These are phyloP conservation scores for Trichoderma arundinaceum DNA, from an alignment of 2,329 filamentous ascomycete species.

Conservation along the genomic window DNA sequence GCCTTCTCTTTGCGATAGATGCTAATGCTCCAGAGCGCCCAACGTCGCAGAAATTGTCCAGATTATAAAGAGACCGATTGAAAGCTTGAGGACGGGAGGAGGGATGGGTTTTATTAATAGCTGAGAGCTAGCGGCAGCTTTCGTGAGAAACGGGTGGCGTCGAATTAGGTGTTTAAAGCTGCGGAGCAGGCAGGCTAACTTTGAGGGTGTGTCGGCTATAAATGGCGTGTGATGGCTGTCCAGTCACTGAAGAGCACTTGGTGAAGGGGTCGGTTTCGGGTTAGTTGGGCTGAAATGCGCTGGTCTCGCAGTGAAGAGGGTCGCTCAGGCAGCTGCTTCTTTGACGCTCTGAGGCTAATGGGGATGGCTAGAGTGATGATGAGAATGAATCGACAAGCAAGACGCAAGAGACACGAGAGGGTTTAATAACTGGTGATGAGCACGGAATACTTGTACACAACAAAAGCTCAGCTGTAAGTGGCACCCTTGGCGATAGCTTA, in stretches of 20 bases:
- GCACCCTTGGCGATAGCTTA: neutral
- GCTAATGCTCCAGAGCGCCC: neutral
- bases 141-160: conserved; percentile 17
- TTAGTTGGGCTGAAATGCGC: conserved; percentile 30
- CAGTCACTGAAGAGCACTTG: conserved; percentile 27
- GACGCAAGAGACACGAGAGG: neutral
- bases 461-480: neutral
- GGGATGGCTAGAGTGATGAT: neutral
- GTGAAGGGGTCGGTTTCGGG: conserved; percentile 19
- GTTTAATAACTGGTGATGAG: conserved; percentile 10
- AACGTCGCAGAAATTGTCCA: neutral
- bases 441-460: neutral
- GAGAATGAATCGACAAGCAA: neutral
- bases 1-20: neutral
- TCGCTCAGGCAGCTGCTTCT: neutral
- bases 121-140: conserved; percentile 2
- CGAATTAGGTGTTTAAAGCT: conserved; percentile 21
- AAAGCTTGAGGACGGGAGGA: conserved; percentile 1
- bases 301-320: neutral
- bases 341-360: neutral
- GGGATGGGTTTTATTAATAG: conserved; percentile 13
- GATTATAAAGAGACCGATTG: neutral
- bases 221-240: conserved; percentile 27
- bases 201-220: conserved; percentile 24
- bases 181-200: conserved; percentile 15